A percentile compares a stretch with the other conserved stretches of the same genome.
These are phyloP conservation scores for Leishmania tarentolae DNA, from an alignment of 208 protist genomes.

Conservation along the genomic window DNA sequence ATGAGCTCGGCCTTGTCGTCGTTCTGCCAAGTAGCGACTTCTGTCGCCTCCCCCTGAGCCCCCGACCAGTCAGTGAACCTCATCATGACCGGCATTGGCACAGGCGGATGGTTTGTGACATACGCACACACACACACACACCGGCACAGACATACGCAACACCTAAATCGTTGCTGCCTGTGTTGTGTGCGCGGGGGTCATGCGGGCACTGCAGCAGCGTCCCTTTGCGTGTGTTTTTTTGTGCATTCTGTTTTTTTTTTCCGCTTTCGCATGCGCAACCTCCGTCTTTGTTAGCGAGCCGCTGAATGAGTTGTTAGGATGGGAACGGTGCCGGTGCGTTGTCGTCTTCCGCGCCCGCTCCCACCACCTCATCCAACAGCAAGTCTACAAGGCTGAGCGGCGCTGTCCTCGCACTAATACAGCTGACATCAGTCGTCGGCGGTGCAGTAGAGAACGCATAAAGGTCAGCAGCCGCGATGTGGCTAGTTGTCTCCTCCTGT, in stretches of 20 bases:
- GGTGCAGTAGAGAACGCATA: constrained; percentile 22
- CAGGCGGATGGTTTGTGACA: neutral
- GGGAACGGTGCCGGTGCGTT: constrained; percentile 19
- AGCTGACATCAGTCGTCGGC: neutral
- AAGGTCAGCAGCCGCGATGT: neutral
- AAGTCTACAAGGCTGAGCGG: constrained; percentile 1
- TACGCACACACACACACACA: neutral
- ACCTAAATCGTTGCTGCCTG: neutral
- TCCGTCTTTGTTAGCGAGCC: neutral
- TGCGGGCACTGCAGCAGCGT: neutral
- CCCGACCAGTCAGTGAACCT: neutral
- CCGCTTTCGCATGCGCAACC: neutral
- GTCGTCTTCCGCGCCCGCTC: constrained; percentile 3
- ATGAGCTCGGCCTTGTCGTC: neutral
- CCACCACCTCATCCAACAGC: neutral
- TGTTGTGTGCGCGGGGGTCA: neutral
- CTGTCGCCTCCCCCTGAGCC: neutral
- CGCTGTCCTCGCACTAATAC: neutral
- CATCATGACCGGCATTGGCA: neutral
- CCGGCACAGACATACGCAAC: constrained; percentile 5
- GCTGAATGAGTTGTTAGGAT: neutral
- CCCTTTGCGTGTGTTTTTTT: neutral
- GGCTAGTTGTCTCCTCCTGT: neutral
- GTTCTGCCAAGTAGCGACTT: neutral
- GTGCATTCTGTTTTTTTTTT: neutral